Percentiles rank a stretch among this genome's conserved stretches.
Evolutionary conservation across 148 eudicot genomes (phyloP).

Genomic region (Talinum fruticosum): DNA sequence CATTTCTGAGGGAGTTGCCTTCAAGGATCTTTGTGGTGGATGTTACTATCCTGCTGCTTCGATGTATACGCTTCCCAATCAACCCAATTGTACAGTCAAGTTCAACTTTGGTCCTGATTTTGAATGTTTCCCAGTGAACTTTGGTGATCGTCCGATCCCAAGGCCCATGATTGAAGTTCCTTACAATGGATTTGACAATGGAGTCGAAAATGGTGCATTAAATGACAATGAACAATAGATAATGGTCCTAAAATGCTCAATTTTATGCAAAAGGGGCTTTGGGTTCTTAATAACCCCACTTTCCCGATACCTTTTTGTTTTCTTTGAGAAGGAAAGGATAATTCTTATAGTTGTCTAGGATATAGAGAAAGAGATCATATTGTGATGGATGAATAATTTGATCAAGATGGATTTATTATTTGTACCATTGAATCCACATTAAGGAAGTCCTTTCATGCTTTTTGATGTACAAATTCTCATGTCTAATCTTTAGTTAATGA

Average conservation of each 20-base stretch:
- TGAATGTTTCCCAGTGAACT: conserved; percentile 68
- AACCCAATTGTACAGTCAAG: conserved; percentile 76
- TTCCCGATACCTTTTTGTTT: too few species aligned
- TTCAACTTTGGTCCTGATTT: conserved; percentile 99
- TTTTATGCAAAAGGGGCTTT: not conserved
- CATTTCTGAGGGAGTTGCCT: conserved; percentile 82
- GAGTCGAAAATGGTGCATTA: conserved; percentile 66
- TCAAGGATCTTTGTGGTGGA: conserved; percentile 77
- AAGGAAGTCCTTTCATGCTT: not conserved
- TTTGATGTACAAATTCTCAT: too few species aligned
- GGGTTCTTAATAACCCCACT: not conserved
- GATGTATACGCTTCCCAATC: conserved; percentile 95
- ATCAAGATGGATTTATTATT: not conserved
- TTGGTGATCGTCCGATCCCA: conserved; percentile 68
- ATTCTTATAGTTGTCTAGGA: not conserved
- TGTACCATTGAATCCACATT: not conserved
- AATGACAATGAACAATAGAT: conserved; percentile 56
- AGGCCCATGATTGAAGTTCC: conserved; percentile 93
- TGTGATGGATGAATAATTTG: conserved; percentile 2
- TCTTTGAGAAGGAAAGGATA: not conserved
- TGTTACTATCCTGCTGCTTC: conserved; percentile 96
- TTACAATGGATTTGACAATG: conserved; percentile 67
- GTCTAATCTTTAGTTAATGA: not conserved
- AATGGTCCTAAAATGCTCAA: not conserved
- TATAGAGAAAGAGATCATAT: not conserved